These are phyloP conservation scores for Pyrenophora teres DNA, from an alignment of 2,329 filamentous ascomycete genomes.

Conservation along the genomic window DNA sequence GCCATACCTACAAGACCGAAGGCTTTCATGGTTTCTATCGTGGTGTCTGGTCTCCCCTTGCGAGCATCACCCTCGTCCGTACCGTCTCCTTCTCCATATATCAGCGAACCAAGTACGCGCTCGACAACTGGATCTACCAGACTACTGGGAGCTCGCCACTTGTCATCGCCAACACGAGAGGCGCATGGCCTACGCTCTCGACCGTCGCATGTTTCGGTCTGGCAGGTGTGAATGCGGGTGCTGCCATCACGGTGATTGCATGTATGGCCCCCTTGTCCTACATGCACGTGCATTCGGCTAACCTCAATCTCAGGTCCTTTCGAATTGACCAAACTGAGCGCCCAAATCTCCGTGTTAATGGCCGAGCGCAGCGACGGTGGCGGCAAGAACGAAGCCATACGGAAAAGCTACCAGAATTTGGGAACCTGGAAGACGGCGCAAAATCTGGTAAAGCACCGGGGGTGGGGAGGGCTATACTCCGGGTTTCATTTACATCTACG, in stretches of 20 bases:
- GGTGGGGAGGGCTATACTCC: conserved; percentile 75
- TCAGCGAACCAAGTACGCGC: conserved; percentile 73
- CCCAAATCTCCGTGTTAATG: conserved; percentile 81
- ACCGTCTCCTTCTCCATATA: conserved; percentile 82
- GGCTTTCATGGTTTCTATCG: conserved; percentile 58
- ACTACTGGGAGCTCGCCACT: conserved; percentile 72
- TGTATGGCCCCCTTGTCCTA: conserved; percentile 54
- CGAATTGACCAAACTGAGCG: conserved; percentile 86
- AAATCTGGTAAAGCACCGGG: conserved; percentile 76
- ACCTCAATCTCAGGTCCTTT: conserved; percentile 65
- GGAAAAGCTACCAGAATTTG: conserved; percentile 73
- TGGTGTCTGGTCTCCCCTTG: conserved; percentile 78
- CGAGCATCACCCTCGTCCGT: conserved; percentile 75
- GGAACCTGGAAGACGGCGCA: conserved; percentile 76
- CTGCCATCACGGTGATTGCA: conserved; percentile 77
- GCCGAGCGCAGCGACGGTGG: conserved; percentile 61
- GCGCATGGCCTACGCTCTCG: conserved; percentile 72
- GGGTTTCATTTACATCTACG: conserved; percentile 78
- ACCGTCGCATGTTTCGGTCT: conserved; percentile 77
- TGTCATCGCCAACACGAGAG: conserved; percentile 70
- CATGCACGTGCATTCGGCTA: conserved; percentile 6
- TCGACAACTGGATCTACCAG: conserved; percentile 71
- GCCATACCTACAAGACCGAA: conserved; percentile 69
- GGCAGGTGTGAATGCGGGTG: conserved; percentile 78
- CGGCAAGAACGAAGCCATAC: conserved; percentile 43